Conservation (phyloP, 352 stramenopile genomes). For the Phytophthora aleatoria region DNA sequence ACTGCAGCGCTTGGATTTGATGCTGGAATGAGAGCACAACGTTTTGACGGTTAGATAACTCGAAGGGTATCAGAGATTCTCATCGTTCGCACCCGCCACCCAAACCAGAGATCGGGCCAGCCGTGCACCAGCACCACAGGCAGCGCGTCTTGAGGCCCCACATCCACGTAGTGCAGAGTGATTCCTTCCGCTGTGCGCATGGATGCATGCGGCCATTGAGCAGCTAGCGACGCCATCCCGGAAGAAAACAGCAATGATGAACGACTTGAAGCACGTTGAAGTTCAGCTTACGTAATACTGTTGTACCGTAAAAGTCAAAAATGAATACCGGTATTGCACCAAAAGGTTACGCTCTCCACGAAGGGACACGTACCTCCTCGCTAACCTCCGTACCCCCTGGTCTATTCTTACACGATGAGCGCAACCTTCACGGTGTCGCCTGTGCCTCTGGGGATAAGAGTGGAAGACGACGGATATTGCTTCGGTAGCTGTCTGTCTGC, state of each 20-base stretch:
- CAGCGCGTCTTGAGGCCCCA: slow-evolving; percentile 49
- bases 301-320: background rate
- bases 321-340: background rate
- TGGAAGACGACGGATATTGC: slow-evolving; percentile 14
- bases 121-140: slow-evolving; percentile 73
- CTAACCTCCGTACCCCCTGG: background rate
- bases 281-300: slow-evolving; percentile 12
- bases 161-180: slow-evolving; percentile 62
- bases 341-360: slow-evolving; percentile 1
- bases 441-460: slow-evolving; percentile 20
- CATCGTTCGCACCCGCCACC: slow-evolving; percentile 41
- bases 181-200: slow-evolving; percentile 35
- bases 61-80: background rate
- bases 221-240: slow-evolving; percentile 23
- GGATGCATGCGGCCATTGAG: slow-evolving; percentile 41
- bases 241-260: slow-evolving; percentile 2
- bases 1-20: slow-evolving; percentile 59
- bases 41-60: background rate
- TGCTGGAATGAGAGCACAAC: slow-evolving; percentile 28
- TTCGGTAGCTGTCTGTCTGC: background rate
- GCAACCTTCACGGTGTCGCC: slow-evolving; percentile 7
- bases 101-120: slow-evolving; percentile 78
- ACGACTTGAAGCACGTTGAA: slow-evolving; percentile 13
- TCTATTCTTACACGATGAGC: slow-evolving; percentile 24
- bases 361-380: slow-evolving; percentile 11